Conservation (phyloP, 768 basidiomycete species). For the Rubroboletus satanas region DNA sequence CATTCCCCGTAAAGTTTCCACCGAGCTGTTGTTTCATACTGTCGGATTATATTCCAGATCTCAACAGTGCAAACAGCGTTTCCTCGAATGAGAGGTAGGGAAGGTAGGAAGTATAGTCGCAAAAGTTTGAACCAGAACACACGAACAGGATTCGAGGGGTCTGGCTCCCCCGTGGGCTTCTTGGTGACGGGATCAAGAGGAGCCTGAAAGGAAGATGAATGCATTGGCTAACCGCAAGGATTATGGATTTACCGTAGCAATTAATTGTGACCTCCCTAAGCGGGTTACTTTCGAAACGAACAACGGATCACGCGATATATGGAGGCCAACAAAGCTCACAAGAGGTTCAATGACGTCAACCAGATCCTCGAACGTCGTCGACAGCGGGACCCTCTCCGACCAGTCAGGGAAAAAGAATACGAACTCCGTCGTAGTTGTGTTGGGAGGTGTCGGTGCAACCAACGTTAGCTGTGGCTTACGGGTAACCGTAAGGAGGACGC, state of each 20-base stretch:
- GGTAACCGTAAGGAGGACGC: conserved; percentile 46
- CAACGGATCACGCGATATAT: conserved; percentile 72
- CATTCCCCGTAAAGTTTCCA: conserved; percentile 97
- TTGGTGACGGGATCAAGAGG: conserved; percentile 59
- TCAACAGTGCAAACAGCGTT: conserved; percentile 90
- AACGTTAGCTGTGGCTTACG: conserved; percentile 70
- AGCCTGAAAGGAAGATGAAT: conserved; percentile 31
- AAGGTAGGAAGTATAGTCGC: conserved; percentile 79
- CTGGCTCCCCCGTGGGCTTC: conserved; percentile 50
- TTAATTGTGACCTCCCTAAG: conserved; percentile 65
- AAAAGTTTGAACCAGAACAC: conserved; percentile 82
- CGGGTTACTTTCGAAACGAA: conserved; percentile 79
- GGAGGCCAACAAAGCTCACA: conserved; percentile 74
- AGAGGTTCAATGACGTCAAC: conserved; percentile 74
- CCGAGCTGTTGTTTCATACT: conserved; percentile 73
- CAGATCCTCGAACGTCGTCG: conserved; percentile 63
- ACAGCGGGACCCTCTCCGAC: conserved; percentile 65
- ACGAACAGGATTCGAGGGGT: conserved; percentile 58
- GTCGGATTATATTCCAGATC: conserved; percentile 84
- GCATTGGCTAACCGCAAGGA: not conserved
- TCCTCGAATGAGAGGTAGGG: conserved; percentile 77
- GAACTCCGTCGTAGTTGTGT: conserved; percentile 70
- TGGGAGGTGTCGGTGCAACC: conserved; percentile 76
- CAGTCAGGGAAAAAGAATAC: conserved; percentile 91
- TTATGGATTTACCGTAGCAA: conserved; percentile 44